Evolutionary conservation across 352 stramenopile genomes (phyloP).

Genomic region (Elongisporangium senticosum): DNA sequence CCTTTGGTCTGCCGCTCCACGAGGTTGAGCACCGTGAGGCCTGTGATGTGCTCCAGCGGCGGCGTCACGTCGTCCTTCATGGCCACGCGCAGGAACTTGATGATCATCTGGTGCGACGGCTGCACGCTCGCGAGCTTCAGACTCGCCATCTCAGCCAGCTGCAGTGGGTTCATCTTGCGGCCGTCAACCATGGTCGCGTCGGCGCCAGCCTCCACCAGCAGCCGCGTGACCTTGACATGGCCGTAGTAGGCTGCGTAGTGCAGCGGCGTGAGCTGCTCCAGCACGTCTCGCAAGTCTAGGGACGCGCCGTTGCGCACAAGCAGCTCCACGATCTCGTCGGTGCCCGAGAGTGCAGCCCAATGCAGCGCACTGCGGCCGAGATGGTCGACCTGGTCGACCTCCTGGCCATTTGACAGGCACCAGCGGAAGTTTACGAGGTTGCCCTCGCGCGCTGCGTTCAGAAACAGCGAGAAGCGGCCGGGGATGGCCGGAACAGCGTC

Average conservation of each 20-base stretch:
- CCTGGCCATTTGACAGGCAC: conserved; percentile 54
- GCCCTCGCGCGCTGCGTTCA: conserved; percentile 43
- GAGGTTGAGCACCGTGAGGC: conserved; percentile 58
- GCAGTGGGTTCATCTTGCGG: conserved; percentile 61
- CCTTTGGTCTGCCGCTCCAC: conserved; percentile 57
- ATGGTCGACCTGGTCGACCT: conserved; percentile 56
- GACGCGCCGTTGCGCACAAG: conserved; percentile 64
- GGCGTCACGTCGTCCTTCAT: conserved; percentile 74
- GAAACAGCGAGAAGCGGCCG: conserved; percentile 55
- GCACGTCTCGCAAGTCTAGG: conserved; percentile 46
- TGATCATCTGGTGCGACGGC: conserved; percentile 82
- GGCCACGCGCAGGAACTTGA: conserved; percentile 70
- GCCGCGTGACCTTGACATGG: conserved; percentile 59
- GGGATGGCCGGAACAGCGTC: conserved; percentile 24
- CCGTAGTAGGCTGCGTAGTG: conserved; percentile 77
- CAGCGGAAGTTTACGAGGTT: conserved; percentile 43
- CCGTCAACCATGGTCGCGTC: conserved; percentile 44
- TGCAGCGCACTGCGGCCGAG: conserved; percentile 62
- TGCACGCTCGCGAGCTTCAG: conserved; percentile 71
- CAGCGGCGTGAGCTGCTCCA: conserved; percentile 57
- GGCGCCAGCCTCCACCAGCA: conserved; percentile 53
- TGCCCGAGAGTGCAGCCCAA: conserved; percentile 50
- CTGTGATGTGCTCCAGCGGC: conserved; percentile 69
- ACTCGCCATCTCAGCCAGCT: conserved; percentile 69
- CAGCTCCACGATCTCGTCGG: conserved; percentile 50